Base-by-base conservation (phyloP, 441 rosid genomes). In the Populus hybrid region DNA sequence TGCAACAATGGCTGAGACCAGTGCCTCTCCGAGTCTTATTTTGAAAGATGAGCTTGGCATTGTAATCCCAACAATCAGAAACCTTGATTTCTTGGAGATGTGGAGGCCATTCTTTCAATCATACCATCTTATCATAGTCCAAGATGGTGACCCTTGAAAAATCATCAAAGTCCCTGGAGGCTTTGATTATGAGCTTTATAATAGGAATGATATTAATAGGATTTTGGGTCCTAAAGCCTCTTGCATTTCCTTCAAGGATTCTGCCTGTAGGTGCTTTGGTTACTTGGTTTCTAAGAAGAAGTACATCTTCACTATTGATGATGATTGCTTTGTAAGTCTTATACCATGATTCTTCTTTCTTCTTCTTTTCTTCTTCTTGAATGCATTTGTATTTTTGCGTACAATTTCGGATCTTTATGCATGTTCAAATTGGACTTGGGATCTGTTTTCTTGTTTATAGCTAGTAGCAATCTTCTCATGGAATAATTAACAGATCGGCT, bases 161-260 rank as follows among this genome's bases (percentile, higher is more conserved):
- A 82, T 32, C 67, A 90, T 93, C 81, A 86, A 81, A 74, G 98
- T 93, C 1, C 98, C 98, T 8, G 86, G 87, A 35, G 95, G 98
- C 4, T 93, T 85, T 61, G 95, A 93, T 77, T 92, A 93, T 72
- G 97, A 93, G 83, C 95, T 93, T 79, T 89, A 92, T 85, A 93
- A 93, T 79, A 84, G 97, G 30, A 91, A 90, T 80, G 95, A 92
- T 24, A 90, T 93, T 80, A 93, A 90, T 85, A 79, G 84, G 70
- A 93, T 93, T 82, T 80, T 93, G 26, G 98, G 97, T 74, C 97
- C 98, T 9, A 93, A 93, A 83, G 93, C 98, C 32, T 90, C 94
- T 10, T 93, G 98, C 78, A 93, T 93, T 84, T 93, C 98, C 77
- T 93, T 92, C 83, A 92, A 92, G 89, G 98, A 93, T 84, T 93